phyloP scores from a whole-genome alignment of 768 basidiomycete genomes.

The Leucogyrophana mollusca region DNA sequence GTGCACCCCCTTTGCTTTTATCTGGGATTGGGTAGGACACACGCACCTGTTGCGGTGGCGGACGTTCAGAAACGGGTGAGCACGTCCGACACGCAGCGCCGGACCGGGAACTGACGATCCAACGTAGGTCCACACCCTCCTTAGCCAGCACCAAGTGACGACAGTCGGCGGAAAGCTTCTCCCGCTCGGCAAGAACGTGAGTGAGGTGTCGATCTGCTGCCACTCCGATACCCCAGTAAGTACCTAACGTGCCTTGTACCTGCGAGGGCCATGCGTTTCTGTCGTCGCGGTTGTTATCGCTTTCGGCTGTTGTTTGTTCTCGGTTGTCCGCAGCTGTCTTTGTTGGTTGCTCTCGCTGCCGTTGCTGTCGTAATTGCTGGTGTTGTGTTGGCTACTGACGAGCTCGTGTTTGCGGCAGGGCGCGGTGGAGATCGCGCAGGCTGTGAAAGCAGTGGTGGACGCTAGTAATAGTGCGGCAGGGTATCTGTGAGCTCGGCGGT shows the following conservation, averaged over 20 bases:
- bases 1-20: not conserved
- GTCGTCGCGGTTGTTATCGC: too few relatives aligned
- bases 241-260: conserved; percentile 9
- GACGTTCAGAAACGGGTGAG: conserved; percentile 44
- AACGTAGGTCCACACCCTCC: conserved; percentile 43
- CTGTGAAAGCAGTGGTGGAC: conserved; percentile 57
- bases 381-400: too few relatives aligned
- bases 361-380: not conserved
- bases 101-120: too few relatives aligned
- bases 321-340: too few relatives aligned
- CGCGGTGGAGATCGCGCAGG: conserved; percentile 48
- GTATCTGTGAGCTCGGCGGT: too few relatives aligned
- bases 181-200: conserved; percentile 41
- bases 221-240: conserved; percentile 66
- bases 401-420: too few relatives aligned
- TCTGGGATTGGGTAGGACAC: conserved; percentile 38
- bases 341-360: too few relatives aligned
- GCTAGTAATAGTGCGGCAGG: conserved; percentile 43
- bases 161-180: conserved; percentile 42
- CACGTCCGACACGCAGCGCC: not conserved
- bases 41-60: conserved; percentile 44
- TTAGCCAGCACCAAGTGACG: conserved; percentile 44
- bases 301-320: too few relatives aligned
- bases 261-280: not conserved
- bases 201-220: conserved; percentile 60